phyloP scores from a whole-genome alignment of 257 asterid genomes.

The Gardenia jasminoides region DNA sequence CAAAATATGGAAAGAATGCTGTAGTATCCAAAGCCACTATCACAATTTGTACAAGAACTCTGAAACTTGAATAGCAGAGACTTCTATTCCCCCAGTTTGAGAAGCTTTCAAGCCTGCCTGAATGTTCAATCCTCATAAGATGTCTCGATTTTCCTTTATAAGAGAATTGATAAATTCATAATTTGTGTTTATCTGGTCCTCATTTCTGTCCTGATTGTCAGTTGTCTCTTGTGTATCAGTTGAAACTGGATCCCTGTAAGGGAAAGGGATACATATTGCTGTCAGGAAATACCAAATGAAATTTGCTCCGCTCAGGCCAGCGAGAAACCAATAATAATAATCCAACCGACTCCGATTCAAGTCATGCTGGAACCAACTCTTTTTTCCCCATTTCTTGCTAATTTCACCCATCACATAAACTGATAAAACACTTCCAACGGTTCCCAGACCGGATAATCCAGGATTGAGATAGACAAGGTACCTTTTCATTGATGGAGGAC shows the following conservation, averaged over 20 bases:
- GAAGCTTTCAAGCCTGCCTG: no score
- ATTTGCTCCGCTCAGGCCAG: constrained; percentile 39
- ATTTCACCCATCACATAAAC: constrained; percentile 47
- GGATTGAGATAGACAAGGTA: constrained; percentile 25
- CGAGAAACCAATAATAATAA: constrained; percentile 51
- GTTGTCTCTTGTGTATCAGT: neutral
- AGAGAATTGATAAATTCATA: no score
- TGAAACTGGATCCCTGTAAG: neutral
- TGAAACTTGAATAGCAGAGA: no score
- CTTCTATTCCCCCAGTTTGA: no score
- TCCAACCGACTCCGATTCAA: constrained; percentile 60
- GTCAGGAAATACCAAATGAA: constrained; percentile 20
- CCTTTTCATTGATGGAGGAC: constrained; percentile 28
- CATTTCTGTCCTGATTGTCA: neutral
- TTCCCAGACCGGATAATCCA: constrained; percentile 48
- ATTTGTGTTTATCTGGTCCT: neutral
- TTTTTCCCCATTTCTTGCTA: constrained; percentile 38
- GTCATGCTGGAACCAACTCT: constrained; percentile 51
- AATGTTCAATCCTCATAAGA: no score
- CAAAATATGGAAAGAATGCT: no score
- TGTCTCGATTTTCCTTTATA: no score
- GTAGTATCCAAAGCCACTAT: no score
- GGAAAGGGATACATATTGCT: neutral
- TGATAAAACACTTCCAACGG: constrained; percentile 31
- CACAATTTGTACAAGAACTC: no score